Conservation (phyloP, 2,329 filamentous ascomycete species). For the Botrytis byssoidea region DNA sequence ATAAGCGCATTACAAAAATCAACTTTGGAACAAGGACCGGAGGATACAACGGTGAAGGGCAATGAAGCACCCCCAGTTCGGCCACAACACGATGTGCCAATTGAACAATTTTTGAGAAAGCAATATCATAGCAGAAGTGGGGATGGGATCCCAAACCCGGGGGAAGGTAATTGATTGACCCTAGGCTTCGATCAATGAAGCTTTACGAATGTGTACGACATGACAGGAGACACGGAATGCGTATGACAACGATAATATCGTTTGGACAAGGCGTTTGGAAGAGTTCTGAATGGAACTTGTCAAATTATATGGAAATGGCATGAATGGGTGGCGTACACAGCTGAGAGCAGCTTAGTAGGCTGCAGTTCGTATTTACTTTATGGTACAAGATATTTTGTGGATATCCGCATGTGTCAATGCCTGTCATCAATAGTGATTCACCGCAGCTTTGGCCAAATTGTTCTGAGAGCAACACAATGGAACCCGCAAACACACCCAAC, state of each 20-base stretch:
- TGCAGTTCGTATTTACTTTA: background rate
- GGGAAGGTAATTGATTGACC: background rate
- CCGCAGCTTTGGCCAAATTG: background rate
- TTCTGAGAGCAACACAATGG: background rate
- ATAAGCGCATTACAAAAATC: conserved; percentile 23
- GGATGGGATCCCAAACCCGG: conserved; percentile 27
- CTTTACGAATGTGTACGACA: background rate
- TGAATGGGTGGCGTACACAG: conserved; percentile 12
- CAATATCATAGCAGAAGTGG: conserved; percentile 35
- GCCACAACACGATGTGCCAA: conserved; percentile 37
- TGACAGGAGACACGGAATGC: background rate
- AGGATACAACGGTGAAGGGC: conserved; percentile 5
- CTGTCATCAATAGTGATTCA: background rate
- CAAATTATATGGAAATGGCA: conserved; percentile 9
- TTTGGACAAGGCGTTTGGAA: conserved; percentile 7
- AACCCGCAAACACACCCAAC: background rate
- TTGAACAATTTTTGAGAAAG: conserved; percentile 35
- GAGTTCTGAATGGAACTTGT: background rate
- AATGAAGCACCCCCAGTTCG: conserved; percentile 27
- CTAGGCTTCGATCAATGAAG: background rate
- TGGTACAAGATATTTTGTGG: background rate
- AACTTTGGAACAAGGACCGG: conserved; percentile 24
- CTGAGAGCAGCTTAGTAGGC: background rate
- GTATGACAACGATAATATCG: background rate
- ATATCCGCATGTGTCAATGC: background rate